Conservation (phyloP, 2,329 filamentous ascomycete genomes). For the Ascosphaera aggregata region DNA sequence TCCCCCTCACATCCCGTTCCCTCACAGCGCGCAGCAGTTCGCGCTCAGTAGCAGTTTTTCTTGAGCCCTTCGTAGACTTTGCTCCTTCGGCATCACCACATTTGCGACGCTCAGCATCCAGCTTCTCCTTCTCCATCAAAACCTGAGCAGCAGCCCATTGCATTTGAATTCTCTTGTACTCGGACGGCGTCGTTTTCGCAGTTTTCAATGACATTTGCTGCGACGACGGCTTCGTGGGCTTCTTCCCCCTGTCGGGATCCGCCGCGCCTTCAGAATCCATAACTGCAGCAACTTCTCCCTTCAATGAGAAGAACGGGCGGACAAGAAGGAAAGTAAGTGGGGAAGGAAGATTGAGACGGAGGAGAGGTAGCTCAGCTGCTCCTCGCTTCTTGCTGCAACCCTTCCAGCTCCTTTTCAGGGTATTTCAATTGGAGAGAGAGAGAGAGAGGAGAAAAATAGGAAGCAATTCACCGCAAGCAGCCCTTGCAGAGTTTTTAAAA, state of each 20-base stretch:
- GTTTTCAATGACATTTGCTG: neutral
- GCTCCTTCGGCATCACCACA: conserved; percentile 1
- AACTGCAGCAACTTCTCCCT: neutral
- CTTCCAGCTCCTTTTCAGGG: too few relatives aligned
- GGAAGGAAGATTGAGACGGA: too few relatives aligned
- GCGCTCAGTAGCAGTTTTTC: conserved; percentile 4
- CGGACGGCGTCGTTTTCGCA: neutral
- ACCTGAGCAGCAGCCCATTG: conserved; percentile 8
- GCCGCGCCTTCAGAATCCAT: neutral
- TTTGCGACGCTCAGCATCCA: conserved; percentile 3
- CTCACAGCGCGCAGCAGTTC: conserved; percentile 8
- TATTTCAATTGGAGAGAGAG: too few relatives aligned
- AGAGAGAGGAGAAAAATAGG: too few relatives aligned
- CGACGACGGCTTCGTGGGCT: neutral
- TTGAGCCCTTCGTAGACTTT: neutral
- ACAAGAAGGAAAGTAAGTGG: too few relatives aligned
- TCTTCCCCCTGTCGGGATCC: neutral
- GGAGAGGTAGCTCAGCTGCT: too few relatives aligned
- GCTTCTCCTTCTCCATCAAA: conserved; percentile 6
- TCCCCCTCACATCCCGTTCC: conserved; percentile 10
- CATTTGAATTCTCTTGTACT: conserved; percentile 6
- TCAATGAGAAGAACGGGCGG: too few relatives aligned
- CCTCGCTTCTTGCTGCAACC: too few relatives aligned
- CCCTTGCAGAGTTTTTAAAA: too few relatives aligned
- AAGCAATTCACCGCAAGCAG: too few relatives aligned